Conservation (phyloP, 2,329 filamentous ascomycete species). For the Trichophyton simii region DNA sequence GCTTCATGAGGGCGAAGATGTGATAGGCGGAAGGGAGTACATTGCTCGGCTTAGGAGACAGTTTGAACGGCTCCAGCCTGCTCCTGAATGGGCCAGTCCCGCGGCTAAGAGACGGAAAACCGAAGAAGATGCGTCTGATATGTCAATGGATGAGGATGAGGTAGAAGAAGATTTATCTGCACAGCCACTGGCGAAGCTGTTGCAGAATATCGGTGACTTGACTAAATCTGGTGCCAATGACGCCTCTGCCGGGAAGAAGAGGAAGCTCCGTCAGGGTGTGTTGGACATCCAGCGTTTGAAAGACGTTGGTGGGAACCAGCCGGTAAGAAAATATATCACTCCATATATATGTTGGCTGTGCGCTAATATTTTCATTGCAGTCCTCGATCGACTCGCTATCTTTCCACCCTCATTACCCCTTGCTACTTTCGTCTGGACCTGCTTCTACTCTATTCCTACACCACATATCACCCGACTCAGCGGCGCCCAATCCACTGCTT, state of each 20-base stretch:
- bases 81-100: constrained; percentile 48
- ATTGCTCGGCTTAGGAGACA: constrained; percentile 66
- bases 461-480: constrained; percentile 66
- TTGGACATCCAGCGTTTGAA: constrained; percentile 82
- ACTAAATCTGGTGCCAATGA: constrained; percentile 39
- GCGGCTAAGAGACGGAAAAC: constrained; percentile 34
- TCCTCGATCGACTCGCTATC: constrained; percentile 69
- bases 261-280: constrained; percentile 71
- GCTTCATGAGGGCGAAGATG: constrained; percentile 66
- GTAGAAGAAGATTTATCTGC: constrained; percentile 51
- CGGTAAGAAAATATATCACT: constrained; percentile 27
- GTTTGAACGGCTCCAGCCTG: constrained; percentile 50
- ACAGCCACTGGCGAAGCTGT: constrained; percentile 64
- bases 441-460: constrained; percentile 79
- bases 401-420: constrained; percentile 79
- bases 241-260: constrained; percentile 45
- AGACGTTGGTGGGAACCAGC: constrained; percentile 68
- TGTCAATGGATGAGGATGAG: constrained; percentile 44
- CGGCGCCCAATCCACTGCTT: constrained; percentile 73
- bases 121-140: constrained; percentile 19
- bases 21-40: constrained; percentile 80
- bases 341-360: background rate
- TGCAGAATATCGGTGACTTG: constrained; percentile 61
- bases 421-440: constrained; percentile 78
- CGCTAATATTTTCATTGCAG: constrained; percentile 18